Base-by-base conservation (phyloP, 805 yeast genomes). In the Metschnikowia arizonensis region DNA sequence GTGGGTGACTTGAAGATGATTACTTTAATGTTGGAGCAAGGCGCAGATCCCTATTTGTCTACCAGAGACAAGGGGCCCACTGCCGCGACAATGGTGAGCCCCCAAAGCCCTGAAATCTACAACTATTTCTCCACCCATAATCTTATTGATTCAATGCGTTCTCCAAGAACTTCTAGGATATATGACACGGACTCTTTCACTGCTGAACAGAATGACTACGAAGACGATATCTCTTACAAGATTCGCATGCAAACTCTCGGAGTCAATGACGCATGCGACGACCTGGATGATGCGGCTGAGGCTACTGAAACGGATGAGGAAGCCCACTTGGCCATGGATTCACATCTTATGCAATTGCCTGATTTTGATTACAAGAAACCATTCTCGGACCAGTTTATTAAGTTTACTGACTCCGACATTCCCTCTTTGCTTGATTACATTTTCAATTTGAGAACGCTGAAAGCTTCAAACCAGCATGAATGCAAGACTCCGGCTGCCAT, bases 401-500 rank as follows among this genome's bases (percentile, higher is more conserved):
- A 76, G 50, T 82, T 82, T 54, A 69, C 77, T 14, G 89, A 84
- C 56, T 68, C 71, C 31, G 79, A 75, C 53, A 73, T 79, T n/a
- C 73, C 80, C 1, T 57, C 62, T 8, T 61, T 77, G 17, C 65
- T 79, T 36, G 76, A 78, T 48, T 77, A 69, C 49, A 65, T 77
- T 17, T 76, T 77, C 47, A 54, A 58, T 12, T 57, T 78, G 33
- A 72, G 79, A 52, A 73, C 69, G 19, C 63, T 72, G 5, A 60
- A 67, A 32, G 37, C 56, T 1, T 45, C 61, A 5, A 55, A 46
- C 35, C 79, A 74, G 46, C 78, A 75, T 47, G 72, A 73, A 37
- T 64, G 83, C 4, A 69, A 74, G 26, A 65, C 79, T 19, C 88
- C 91, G 0, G 89, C 93, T 0, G 80, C 86, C 1, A 72, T 84